phyloP scores from a whole-genome alignment of 2,329 filamentous ascomycete species.

The Eurotiales sp. region DNA sequence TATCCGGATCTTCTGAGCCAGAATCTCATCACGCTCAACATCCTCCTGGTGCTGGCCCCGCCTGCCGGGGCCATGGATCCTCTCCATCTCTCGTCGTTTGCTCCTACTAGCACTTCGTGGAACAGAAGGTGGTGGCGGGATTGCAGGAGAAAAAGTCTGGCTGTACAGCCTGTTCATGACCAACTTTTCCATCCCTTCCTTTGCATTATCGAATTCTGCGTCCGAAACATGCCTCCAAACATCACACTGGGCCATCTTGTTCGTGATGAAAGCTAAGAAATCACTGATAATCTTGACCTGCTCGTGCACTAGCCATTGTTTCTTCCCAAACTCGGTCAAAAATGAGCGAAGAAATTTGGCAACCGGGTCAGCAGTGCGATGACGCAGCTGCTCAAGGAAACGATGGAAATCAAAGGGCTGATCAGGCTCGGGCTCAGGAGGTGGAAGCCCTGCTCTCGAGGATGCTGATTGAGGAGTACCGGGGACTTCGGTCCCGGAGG shows the following conservation, averaged over 20 bases:
- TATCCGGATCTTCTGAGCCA: conserved; percentile 93
- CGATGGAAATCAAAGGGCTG: conserved; percentile 96
- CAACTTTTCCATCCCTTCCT: conserved; percentile 98
- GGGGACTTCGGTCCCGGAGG: conserved; percentile 24
- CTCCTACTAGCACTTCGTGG: conserved; percentile 57
- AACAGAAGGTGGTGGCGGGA: conserved; percentile 72
- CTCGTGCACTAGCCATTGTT: conserved; percentile 99
- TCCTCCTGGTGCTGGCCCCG: conserved; percentile 96
- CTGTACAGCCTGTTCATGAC: conserved; percentile 97
- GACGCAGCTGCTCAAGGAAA: conserved; percentile 90
- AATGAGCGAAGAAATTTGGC: conserved; percentile 95
- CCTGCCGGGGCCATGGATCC: conserved; percentile 72
- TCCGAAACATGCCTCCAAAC: conserved; percentile 96
- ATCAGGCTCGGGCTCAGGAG: conserved; percentile 75
- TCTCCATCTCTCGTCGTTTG: conserved; percentile 64
- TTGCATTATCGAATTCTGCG: conserved; percentile 95
- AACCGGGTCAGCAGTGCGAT: conserved; percentile 96
- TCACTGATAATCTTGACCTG: conserved; percentile 98
- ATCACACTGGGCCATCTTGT: conserved; percentile 97
- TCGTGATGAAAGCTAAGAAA: conserved; percentile 92
- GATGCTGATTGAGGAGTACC: conserved; percentile 32
- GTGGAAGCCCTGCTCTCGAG: conserved; percentile 51
- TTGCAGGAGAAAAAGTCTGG: conserved; percentile 94
- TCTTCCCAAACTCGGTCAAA: conserved; percentile 88
- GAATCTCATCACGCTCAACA: conserved; percentile 91